Evolutionary conservation across 495 filamentous ascomycete species (phyloP).

Genomic region (Talaromyces adpressus): DNA sequence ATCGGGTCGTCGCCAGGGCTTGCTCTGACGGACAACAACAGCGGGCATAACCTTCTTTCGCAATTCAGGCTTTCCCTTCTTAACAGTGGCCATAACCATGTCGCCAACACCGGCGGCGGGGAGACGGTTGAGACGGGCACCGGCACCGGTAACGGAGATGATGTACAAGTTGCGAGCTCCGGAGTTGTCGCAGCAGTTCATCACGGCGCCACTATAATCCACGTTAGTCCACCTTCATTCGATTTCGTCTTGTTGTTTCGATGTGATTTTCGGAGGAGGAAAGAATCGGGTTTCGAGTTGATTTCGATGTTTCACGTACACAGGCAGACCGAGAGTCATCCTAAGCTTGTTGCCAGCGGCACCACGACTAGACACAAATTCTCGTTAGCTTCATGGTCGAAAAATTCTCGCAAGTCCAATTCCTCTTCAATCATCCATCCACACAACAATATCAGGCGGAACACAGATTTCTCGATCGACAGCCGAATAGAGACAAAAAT

Average conservation of each 20-base stretch:
- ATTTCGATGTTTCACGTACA: constrained; percentile 61
- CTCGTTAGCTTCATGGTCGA: constrained; percentile 20
- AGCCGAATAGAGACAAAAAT: background rate
- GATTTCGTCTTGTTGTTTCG: background rate
- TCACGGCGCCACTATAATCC: constrained; percentile 73
- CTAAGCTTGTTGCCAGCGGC: constrained; percentile 99
- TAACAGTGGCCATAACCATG: constrained; percentile 99
- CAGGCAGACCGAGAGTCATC: constrained; percentile 99
- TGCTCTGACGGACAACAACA: constrained; percentile 95
- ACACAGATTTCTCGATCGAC: background rate
- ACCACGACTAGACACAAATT: constrained; percentile 52
- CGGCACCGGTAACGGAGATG: constrained; percentile 99
- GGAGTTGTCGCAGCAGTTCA: constrained; percentile 98
- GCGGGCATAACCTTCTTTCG: constrained; percentile 99
- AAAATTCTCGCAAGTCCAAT: background rate
- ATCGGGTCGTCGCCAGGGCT: constrained; percentile 97
- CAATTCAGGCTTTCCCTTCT: constrained; percentile 99
- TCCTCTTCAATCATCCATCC: background rate
- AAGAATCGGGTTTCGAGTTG: background rate
- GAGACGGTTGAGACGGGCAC: constrained; percentile 95
- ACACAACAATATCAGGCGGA: background rate
- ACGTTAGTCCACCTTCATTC: background rate
- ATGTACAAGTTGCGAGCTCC: constrained; percentile 99
- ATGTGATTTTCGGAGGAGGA: background rate
- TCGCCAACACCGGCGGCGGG: constrained; percentile 97